phyloP scores from a whole-genome alignment of 2,329 filamentous ascomycete genomes.

The Aspergillus sp. region DNA sequence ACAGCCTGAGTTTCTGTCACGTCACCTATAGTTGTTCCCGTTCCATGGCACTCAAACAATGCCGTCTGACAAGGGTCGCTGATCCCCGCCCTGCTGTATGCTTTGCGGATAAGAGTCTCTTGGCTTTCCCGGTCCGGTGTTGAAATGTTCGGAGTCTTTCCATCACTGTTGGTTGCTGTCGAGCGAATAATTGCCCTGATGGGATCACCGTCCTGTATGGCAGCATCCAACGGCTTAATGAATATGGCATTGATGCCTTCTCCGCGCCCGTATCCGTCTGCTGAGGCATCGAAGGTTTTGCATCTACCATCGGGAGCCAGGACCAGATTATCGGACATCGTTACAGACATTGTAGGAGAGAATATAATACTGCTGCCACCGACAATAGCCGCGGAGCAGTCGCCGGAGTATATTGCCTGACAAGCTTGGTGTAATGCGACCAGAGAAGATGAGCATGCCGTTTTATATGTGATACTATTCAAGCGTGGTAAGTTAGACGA shows the following conservation, averaged over 20 bases:
- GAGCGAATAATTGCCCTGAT: slow-evolving; percentile 33
- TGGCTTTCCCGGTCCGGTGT: slow-evolving; percentile 2
- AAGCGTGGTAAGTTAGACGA: not conserved
- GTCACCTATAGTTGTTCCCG: slow-evolving; percentile 15
- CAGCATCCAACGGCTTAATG: slow-evolving; percentile 31
- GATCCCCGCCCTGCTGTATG: slow-evolving; percentile 10
- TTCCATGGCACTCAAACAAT: slow-evolving; percentile 20
- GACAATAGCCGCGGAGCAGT: slow-evolving; percentile 33
- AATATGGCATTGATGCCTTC: slow-evolving; percentile 36
- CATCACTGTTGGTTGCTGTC: slow-evolving; percentile 28
- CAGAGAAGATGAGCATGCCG: slow-evolving; percentile 42
- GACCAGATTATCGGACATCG: slow-evolving; percentile 35
- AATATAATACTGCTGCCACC: slow-evolving; percentile 39
- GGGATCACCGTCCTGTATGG: slow-evolving; percentile 32
- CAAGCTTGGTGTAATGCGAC: slow-evolving; percentile 32
- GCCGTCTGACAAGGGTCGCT: slow-evolving; percentile 10
- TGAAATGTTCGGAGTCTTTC: slow-evolving; percentile 14
- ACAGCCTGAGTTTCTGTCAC: slow-evolving; percentile 6
- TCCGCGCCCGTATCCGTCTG: slow-evolving; percentile 37
- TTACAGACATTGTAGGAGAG: slow-evolving; percentile 27
- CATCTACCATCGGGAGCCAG: slow-evolving; percentile 34
- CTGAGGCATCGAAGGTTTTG: slow-evolving; percentile 31
- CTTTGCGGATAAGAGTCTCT: slow-evolving; percentile 10
- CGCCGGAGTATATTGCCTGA: slow-evolving; percentile 23
- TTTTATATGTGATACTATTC: slow-evolving; percentile 31